Evolutionary conservation across 176 grass and related monocot species (phyloP).

Genomic region (Oryza australiensis): DNA sequence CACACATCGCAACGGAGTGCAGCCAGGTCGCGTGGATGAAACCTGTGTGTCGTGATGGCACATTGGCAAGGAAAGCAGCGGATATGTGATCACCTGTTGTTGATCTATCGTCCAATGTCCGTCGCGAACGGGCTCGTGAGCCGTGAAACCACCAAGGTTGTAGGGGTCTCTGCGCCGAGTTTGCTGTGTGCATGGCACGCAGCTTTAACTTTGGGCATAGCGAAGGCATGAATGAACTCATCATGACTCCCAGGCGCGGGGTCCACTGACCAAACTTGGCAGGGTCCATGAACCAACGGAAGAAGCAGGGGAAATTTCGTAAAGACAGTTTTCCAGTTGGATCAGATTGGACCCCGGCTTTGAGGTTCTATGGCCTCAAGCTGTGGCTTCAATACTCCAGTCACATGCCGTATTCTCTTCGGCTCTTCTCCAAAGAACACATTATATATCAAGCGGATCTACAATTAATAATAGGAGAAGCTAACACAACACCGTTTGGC

Average conservation of each 20-base stretch:
- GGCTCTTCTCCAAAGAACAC: too few species aligned
- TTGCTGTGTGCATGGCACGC: slow-evolving; percentile 30
- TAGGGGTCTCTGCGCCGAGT: background rate
- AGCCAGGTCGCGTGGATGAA: too few species aligned
- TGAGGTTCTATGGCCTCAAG: background rate
- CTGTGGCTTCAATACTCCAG: too few species aligned
- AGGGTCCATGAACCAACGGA: background rate
- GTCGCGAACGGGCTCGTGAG: slow-evolving; percentile 37
- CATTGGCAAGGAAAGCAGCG: background rate
- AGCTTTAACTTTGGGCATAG: slow-evolving; percentile 34
- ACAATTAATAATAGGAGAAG: background rate
- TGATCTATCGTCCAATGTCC: background rate
- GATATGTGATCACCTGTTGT: background rate
- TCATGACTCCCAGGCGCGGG: background rate
- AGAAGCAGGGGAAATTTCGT: too few species aligned
- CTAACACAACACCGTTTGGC: background rate
- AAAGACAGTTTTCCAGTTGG: background rate
- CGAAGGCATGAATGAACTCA: slow-evolving; percentile 23
- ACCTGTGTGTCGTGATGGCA: too few species aligned
- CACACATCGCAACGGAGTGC: too few species aligned
- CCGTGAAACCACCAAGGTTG: too few species aligned
- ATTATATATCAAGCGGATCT: background rate
- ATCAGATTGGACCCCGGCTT: background rate
- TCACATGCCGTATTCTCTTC: too few species aligned
- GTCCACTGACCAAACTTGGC: background rate